These are phyloP conservation scores for Ophiostoma perfectum DNA, from an alignment of 2,329 filamentous ascomycete genomes.

Conservation along the genomic window DNA sequence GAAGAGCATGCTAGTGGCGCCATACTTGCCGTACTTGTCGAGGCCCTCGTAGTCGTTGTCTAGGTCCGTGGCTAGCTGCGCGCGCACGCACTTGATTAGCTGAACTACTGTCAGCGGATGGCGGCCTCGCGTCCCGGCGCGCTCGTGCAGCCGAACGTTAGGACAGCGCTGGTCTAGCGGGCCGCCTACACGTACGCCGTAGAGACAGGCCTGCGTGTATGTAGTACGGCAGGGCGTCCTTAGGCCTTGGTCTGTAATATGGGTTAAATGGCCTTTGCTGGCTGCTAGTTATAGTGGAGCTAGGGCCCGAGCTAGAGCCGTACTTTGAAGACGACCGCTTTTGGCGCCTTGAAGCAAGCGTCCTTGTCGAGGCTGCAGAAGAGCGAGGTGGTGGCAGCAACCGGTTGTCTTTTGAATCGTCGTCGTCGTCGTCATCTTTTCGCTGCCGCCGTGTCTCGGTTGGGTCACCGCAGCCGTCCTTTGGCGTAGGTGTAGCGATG, in stretches of 20 bases:
- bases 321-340: not conserved
- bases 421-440: constrained; percentile 13
- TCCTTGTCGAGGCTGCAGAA: not conserved
- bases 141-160: constrained; percentile 15
- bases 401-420: not conserved
- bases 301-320: too few relatives aligned
- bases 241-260: not conserved
- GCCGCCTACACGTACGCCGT: constrained; percentile 16
- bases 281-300: not conserved
- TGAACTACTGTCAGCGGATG: constrained; percentile 14
- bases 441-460: not conserved
- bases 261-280: not conserved
- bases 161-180: constrained; percentile 18
- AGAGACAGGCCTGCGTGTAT: constrained; percentile 20
- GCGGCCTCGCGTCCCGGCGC: not conserved
- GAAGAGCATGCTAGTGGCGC: constrained; percentile 18
- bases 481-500: not conserved
- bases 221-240: constrained; percentile 18
- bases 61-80: constrained; percentile 9
- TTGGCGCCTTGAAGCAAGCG: not conserved
- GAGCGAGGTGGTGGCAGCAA: not conserved
- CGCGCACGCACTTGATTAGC: constrained; percentile 10
- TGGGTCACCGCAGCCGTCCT: not conserved
- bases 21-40: constrained; percentile 16
- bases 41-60: constrained; percentile 19